Conservation (phyloP, 192 early-diverging fungal species). For the Diversispora epigaea region DNA sequence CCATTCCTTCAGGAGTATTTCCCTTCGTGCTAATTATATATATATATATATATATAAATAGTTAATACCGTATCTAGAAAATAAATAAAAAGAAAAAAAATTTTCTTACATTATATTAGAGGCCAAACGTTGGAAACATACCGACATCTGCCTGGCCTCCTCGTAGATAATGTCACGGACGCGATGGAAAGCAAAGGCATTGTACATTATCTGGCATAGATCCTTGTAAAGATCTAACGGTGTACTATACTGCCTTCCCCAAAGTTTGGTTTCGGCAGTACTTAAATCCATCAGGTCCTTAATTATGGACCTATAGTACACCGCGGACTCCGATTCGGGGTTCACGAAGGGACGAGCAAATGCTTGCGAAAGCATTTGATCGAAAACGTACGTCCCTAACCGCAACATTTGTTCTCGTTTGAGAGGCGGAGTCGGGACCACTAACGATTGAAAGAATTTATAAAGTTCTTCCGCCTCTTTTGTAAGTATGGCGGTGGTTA, state of each 20-base stretch:
- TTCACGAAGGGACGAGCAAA: constrained; percentile 22
- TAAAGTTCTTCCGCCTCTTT: background rate
- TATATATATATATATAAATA: background rate
- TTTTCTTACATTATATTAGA: background rate
- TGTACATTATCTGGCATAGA: constrained; percentile 29
- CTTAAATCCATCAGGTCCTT: constrained; percentile 54
- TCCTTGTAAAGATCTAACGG: constrained; percentile 12
- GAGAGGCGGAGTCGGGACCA: background rate
- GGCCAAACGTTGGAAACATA: background rate
- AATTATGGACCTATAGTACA: constrained; percentile 47
- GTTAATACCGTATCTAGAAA: background rate
- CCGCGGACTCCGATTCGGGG: constrained; percentile 12
- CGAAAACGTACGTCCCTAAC: constrained; percentile 22
- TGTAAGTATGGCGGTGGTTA: background rate
- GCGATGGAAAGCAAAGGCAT: constrained; percentile 20
- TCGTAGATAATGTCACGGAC: constrained; percentile 20
- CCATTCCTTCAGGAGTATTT: too few relatives aligned
- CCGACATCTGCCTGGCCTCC: constrained; percentile 6
- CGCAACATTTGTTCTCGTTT: constrained; percentile 13
- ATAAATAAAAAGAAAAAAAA: background rate
- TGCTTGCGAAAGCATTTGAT: constrained; percentile 23
- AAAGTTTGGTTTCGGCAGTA: constrained; percentile 54
- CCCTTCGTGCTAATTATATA: background rate
- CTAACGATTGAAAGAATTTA: background rate
- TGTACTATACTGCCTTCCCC: constrained; percentile 31